Evolutionary conservation across 495 filamentous ascomycete species (phyloP).

Genomic region (Echria macrotheca): DNA sequence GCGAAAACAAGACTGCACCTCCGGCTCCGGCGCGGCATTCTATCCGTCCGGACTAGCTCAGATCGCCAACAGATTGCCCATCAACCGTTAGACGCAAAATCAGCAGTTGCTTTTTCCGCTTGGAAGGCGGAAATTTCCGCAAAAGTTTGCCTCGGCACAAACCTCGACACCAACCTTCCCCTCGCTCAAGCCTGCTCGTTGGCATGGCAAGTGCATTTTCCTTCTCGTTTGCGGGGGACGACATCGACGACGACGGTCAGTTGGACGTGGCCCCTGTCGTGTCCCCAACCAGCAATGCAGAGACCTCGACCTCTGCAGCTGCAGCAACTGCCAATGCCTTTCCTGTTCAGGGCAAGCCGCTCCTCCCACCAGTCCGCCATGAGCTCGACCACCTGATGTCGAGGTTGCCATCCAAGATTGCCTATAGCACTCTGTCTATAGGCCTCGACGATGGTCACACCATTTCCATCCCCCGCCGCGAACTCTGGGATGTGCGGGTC

Average conservation of each 20-base stretch:
- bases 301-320: not conserved
- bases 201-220: conserved; percentile 49
- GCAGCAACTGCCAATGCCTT: conserved; percentile 39
- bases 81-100: too few species aligned
- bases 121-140: not conserved
- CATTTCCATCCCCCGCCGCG: conserved; percentile 68
- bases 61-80: too few species aligned
- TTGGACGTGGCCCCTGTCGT: conserved; percentile 15
- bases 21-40: too few species aligned
- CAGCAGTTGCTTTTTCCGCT: not conserved
- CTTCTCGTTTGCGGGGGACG: conserved; percentile 79
- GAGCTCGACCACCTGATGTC: conserved; percentile 52
- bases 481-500: conserved; percentile 88
- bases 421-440: conserved; percentile 59
- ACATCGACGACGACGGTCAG: conserved; percentile 64
- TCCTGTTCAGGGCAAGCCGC: conserved; percentile 42
- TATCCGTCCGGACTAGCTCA: too few species aligned
- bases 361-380: conserved; percentile 42
- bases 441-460: conserved; percentile 38
- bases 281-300: too few species aligned
- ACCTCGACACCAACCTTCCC: not conserved
- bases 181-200: not conserved
- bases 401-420: conserved; percentile 70
- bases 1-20: too few species aligned
- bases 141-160: not conserved